A percentile compares a stretch with the other conserved stretches of the same genome.
Conservation (phyloP, 495 filamentous ascomycete genomes). For the Pseudevernia furfuracea region DNA sequence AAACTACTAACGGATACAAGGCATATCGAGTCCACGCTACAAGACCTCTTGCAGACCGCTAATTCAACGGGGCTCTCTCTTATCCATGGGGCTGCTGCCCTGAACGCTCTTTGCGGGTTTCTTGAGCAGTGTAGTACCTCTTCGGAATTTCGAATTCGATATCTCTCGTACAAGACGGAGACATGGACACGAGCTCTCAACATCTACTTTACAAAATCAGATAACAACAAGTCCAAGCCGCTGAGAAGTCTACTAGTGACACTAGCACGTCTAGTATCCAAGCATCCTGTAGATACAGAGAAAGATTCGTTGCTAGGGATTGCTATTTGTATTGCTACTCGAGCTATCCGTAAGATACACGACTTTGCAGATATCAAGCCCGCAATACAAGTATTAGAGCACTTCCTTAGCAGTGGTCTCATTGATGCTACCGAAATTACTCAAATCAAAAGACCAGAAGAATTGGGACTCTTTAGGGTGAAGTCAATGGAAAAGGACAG, state of each 20-base stretch:
- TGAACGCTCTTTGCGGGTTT: constrained; percentile 42
- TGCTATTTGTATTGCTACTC: constrained; percentile 29
- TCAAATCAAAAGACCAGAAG: background rate
- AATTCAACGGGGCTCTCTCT: constrained; percentile 33
- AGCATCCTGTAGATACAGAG: constrained; percentile 38
- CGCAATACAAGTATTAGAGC: constrained; percentile 51
- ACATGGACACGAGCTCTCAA: constrained; percentile 56
- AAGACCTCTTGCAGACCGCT: constrained; percentile 19
- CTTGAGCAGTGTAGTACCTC: constrained; percentile 40
- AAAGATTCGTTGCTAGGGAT: constrained; percentile 36
- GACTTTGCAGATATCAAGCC: constrained; percentile 52
- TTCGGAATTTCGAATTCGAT: constrained; percentile 28
- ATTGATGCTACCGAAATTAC: constrained; percentile 34
- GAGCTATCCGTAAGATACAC: constrained; percentile 44
- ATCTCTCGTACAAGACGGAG: constrained; percentile 41
- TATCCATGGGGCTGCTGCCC: constrained; percentile 37
- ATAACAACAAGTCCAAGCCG: constrained; percentile 64
- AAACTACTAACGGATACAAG: constrained; percentile 5
- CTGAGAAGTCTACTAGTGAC: constrained; percentile 64
- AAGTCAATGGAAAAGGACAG: background rate
- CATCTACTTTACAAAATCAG: constrained; percentile 65
- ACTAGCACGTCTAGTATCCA: constrained; percentile 45
- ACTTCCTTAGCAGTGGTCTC: constrained; percentile 49
- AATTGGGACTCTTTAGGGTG: background rate
- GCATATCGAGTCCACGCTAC: background rate